Evolutionary conservation across 2,329 filamentous ascomycete genomes (phyloP), one percentile per base, ranked within the genome.

Genomic region (Fusarium drepaniforme): DNA sequence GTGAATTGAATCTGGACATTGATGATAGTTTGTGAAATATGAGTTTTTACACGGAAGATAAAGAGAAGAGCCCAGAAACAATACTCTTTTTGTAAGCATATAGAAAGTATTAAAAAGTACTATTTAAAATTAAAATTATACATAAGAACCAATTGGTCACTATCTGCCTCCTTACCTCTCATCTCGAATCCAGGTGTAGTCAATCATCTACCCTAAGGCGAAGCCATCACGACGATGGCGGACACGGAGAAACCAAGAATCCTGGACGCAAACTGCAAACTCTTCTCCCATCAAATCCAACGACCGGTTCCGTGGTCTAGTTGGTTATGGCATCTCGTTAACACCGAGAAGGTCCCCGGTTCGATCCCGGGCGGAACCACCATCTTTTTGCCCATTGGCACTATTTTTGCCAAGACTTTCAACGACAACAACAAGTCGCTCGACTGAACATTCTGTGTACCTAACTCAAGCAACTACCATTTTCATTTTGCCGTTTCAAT

Each of bases 271-370:
- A 30, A 59, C 28, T 40, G 49, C 11, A 5, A 0, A 0, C 6
- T 0, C 3, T 0, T 28, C 53, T 49, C 46, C 21, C 35, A 64
- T n/a, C 18, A 58, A 56, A 25, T 21, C 30, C 42, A 8, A 23
- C 5, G 57, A 8, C 21, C 64, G 81, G 81, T 83, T 83, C 74
- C 80, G 82, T 83, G 81, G 82, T 83, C 81, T 83, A 83, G 82
- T 80, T 82, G 82, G 82, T 83, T 77, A 83, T 83, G 81, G 81
- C 80, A 81, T 82, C 80, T 83, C 81, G 81, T 75, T 83, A 83
- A 83, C 81, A 83, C 81, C 81, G 81, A 83, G 80, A 82, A 82
- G 81, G 81, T 83, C 81, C 81, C 81, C 81, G 81, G 81, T 83
- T 83, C 82, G 74, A 83, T 80, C 81, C 81, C 81, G 81, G 81